Evolutionary conservation across 2,329 filamentous ascomycete species (phyloP).

Genomic region (Meredithiella fracta): DNA sequence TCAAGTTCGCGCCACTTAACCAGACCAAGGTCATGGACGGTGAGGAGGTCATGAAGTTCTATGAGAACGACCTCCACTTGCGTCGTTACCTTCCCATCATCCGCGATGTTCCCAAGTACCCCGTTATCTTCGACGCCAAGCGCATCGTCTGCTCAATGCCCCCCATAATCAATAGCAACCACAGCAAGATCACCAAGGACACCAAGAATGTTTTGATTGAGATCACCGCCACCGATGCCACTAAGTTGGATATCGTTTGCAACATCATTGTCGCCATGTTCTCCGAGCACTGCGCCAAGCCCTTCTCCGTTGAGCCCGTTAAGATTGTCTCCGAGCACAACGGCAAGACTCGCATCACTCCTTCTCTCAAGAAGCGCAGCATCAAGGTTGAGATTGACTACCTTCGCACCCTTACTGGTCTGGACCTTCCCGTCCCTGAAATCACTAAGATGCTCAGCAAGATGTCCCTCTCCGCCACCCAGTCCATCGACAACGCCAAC

Average conservation of each 20-base stretch:
- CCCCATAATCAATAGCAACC: conserved; percentile 93
- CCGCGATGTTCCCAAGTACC: conserved; percentile 81
- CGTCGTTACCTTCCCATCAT: conserved; percentile 89
- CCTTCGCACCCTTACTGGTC: conserved; percentile 81
- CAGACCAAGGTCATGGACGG: conserved; percentile 78
- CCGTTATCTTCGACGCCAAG: conserved; percentile 85
- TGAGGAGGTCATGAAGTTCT: conserved; percentile 82
- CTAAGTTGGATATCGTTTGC: conserved; percentile 89
- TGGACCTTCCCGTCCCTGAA: conserved; percentile 54
- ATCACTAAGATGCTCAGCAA: conserved; percentile 69
- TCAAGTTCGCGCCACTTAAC: conserved; percentile 81
- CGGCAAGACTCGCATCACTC: conserved; percentile 61
- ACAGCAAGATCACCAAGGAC: conserved; percentile 84
- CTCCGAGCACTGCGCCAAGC: conserved; percentile 72
- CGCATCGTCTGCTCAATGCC: conserved; percentile 79
- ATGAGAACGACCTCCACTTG: conserved; percentile 86
- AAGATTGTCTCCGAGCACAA: conserved; percentile 90
- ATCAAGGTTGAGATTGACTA: conserved; percentile 80
- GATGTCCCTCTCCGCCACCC: conserved; percentile 75
- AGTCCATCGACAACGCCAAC: conserved; percentile 37
- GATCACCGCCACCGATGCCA: conserved; percentile 87
- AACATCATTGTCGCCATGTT: conserved; percentile 98
- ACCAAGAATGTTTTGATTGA: conserved; percentile 95
- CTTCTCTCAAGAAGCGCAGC: conserved; percentile 59
- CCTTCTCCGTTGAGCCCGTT: conserved; percentile 85